phyloP scores from a whole-genome alignment of 495 filamentous ascomycete genomes.

The Podospora conica region DNA sequence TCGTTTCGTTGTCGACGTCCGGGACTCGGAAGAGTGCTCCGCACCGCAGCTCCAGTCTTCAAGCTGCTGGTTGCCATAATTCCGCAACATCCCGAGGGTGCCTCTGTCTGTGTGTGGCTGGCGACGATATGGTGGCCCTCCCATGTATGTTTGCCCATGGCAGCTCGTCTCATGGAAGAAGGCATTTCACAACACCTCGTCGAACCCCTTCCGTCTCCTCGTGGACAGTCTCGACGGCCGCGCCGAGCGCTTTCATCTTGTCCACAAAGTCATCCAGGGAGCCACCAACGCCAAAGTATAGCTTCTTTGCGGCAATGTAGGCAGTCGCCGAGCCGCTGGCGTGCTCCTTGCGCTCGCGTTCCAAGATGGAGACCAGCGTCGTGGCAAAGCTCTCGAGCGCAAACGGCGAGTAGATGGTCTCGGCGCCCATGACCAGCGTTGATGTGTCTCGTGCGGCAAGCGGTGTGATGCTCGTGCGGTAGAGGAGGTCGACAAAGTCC shows the following conservation, averaged over 20 bases:
- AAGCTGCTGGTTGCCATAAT: neutral
- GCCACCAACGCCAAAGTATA: conserved; percentile 96
- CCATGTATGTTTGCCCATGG: neutral
- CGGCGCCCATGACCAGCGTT: conserved; percentile 70
- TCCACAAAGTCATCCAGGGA: conserved; percentile 82
- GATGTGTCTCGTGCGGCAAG: conserved; percentile 15
- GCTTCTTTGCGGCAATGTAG: conserved; percentile 82
- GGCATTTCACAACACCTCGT: conserved; percentile 45
- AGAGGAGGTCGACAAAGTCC: conserved; percentile 57
- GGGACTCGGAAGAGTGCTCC: neutral
- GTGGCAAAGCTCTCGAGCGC: conserved; percentile 68
- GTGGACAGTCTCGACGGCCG: conserved; percentile 52
- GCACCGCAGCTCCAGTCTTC: neutral
- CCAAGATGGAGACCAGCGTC: conserved; percentile 59
- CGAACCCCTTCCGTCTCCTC: conserved; percentile 58
- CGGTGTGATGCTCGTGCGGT: conserved; percentile 18
- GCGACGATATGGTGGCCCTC: neutral
- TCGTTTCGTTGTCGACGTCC: neutral
- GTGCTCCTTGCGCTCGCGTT: conserved; percentile 41
- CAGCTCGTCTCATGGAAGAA: conserved; percentile 20
- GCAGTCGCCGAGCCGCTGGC: conserved; percentile 47
- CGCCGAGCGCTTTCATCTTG: conserved; percentile 50
- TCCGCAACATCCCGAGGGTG: neutral
- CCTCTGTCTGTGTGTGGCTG: neutral
- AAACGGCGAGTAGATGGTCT: conserved; percentile 89